phyloP scores from a whole-genome alignment of 2,329 filamentous ascomycete genomes.

The Scorias spongiosa region DNA sequence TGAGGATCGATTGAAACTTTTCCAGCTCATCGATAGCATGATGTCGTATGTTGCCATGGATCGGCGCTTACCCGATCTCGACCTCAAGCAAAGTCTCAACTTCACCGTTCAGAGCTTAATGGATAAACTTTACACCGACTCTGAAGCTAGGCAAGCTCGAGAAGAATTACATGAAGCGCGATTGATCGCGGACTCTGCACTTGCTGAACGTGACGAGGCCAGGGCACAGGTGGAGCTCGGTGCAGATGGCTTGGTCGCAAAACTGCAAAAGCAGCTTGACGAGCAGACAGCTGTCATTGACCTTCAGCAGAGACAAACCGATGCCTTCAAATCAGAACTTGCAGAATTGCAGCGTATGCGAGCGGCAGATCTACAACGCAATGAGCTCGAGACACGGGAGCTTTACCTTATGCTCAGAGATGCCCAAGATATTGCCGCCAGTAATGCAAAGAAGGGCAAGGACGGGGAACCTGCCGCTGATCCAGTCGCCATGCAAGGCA shows the following conservation, averaged over 20 bases:
- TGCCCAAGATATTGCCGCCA: slow-evolving; percentile 87
- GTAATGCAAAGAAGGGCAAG: slow-evolving; percentile 54
- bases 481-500: slow-evolving; percentile 70
- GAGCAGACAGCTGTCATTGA: slow-evolving; percentile 86
- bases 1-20: slow-evolving; percentile 86
- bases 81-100: slow-evolving; percentile 92
- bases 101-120: slow-evolving; percentile 92
- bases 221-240: slow-evolving; percentile 74
- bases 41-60: slow-evolving; percentile 99
- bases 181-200: slow-evolving; percentile 86
- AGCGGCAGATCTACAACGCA: slow-evolving; percentile 81
- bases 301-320: slow-evolving; percentile 70
- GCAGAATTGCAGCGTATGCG: slow-evolving; percentile 73
- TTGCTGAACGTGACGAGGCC: slow-evolving; percentile 94
- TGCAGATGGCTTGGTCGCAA: slow-evolving; percentile 82
- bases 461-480: slow-evolving; percentile 46
- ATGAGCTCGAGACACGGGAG: slow-evolving; percentile 90
- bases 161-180: slow-evolving; percentile 84
- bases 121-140: slow-evolving; percentile 92
- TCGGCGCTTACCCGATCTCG: slow-evolving; percentile 84
- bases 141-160: slow-evolving; percentile 77
- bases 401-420: slow-evolving; percentile 96
- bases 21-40: slow-evolving; percentile 97
- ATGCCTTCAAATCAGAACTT: slow-evolving; percentile 76
- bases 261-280: slow-evolving; percentile 84